Evolutionary conservation across 202 grass and related monocot species (phyloP), one percentile per base, ranked within the genome.

Genomic region (Bolboschoenoplectus hybrid): DNA sequence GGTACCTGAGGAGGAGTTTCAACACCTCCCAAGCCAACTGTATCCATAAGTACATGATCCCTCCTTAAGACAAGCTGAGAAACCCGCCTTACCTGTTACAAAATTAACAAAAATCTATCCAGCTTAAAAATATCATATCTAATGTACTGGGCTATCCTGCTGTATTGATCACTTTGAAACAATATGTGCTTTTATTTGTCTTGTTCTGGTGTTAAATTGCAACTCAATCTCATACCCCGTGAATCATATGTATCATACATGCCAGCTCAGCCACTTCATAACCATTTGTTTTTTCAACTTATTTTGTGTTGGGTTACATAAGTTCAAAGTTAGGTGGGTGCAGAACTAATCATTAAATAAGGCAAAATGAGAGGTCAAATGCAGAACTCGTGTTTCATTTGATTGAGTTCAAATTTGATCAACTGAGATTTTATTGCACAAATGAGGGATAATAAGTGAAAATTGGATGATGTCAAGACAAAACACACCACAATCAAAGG

Each of bases 41-140:
- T 95, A 89, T 98, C 96, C 84, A 98, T 82, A 89, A 92, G 93
- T 43, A 90, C 56, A 87, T 98, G 93, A 88, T 98, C 91, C 80
- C 82, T 95, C 63, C 89, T 98, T 89, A 95, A 88, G 41, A 98
- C 96, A 82, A 98, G 87, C 79, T 98, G 93, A 87, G 96, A 98
- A 76, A 98, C 86, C 65, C 96, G 88, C 73, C 91, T 90, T 84
- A 98, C 89, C 93, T 98, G 88, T 77, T 44, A 85, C 69, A 82
- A 58, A 10, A 58, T 60, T 9, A 39, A 60, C 13, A 79, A 12
- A 77, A 9, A 34, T 57, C 13, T 36, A 79, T 79, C 14, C 52
- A 41, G 36, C 75, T 58, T 40, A 60, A 58, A 73, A 73, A 45
- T 57, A 76, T 19, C 47, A 76, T 53, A 49, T 47, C 47, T 53